Percentiles rank a stretch among this genome's conserved stretches.
Conservation (phyloP, 2,329 filamentous ascomycete species). For the Arachnomyces sp. region DNA sequence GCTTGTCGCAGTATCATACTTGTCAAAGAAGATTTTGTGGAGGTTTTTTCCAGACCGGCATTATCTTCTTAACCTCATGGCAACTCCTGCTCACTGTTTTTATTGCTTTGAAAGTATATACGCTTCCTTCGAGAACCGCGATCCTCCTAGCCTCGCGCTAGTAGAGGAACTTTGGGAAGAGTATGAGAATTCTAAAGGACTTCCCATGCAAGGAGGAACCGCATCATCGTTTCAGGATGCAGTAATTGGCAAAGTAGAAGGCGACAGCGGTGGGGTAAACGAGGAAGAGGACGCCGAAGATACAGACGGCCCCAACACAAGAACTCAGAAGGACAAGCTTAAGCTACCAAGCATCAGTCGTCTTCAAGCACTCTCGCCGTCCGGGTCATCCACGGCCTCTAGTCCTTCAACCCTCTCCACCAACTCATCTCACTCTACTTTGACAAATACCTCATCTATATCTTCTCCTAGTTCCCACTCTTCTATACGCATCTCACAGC, state of each 20-base stretch:
- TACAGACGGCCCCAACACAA: slow-evolving; percentile 8
- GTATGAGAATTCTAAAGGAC: slow-evolving; percentile 38
- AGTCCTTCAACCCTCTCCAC: slow-evolving; percentile 40
- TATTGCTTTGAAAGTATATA: slow-evolving; percentile 86
- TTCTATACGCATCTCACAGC: slow-evolving; percentile 24
- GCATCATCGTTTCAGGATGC: slow-evolving; percentile 20
- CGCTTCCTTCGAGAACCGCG: slow-evolving; percentile 64
- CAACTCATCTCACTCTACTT: slow-evolving; percentile 39
- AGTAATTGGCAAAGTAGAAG: slow-evolving; percentile 20
- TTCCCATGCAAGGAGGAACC: slow-evolving; percentile 25
- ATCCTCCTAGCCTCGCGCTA: slow-evolving; percentile 58
- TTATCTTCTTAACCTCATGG: slow-evolving; percentile 51
- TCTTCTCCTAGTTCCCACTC: slow-evolving; percentile 41
- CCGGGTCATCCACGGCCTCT: slow-evolving; percentile 32
- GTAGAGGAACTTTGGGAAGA: slow-evolving; percentile 63
- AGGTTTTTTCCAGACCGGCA: too few relatives aligned
- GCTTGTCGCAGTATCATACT: too few relatives aligned
- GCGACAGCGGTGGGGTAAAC: slow-evolving; percentile 5
- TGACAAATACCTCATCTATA: slow-evolving; percentile 32
- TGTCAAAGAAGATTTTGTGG: too few relatives aligned
- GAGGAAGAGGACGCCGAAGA: slow-evolving; percentile 12
- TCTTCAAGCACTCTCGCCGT: slow-evolving; percentile 27
- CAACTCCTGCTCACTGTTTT: slow-evolving; percentile 75
- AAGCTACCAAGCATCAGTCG: slow-evolving; percentile 27
- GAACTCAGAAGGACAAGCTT: slow-evolving; percentile 16